Conservation (phyloP, 257 asterid species). For the Solanum chiquidenum region DNA sequence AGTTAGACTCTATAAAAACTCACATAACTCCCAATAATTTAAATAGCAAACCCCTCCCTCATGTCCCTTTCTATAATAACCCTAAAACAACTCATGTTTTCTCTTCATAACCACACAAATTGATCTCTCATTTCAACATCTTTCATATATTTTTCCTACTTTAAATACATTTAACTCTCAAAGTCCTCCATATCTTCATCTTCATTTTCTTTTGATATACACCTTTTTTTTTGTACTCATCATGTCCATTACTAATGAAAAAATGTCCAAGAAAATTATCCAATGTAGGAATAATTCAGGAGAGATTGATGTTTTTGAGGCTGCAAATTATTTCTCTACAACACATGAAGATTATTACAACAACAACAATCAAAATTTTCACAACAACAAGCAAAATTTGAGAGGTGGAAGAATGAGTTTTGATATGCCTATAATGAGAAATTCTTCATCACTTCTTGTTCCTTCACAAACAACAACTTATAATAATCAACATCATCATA, state of each 20-base stretch:
- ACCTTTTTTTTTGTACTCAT: not conserved
- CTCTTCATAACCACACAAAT: conserved; percentile 19
- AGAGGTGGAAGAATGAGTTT: conserved; percentile 48
- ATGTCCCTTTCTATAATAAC: not conserved
- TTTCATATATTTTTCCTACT: not conserved
- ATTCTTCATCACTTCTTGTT: conserved; percentile 9
- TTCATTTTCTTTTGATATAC: not conserved
- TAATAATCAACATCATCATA: not conserved
- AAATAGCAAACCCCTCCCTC: not conserved
- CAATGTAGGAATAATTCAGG: conserved; percentile 51
- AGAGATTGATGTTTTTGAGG: conserved; percentile 83
- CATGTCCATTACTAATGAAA: conserved; percentile 28
- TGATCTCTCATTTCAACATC: not conserved
- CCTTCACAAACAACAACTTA: conserved; percentile 3
- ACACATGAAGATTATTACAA: conserved; percentile 20
- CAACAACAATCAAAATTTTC: not conserved
- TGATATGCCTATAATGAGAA: conserved; percentile 33
- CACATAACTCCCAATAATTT: conserved; percentile 28
- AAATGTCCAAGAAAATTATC: conserved; percentile 25
- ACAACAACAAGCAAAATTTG: conserved; percentile 2
- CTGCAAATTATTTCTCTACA: conserved; percentile 61
- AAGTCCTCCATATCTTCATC: not conserved
- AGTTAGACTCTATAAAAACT: conserved; percentile 4
- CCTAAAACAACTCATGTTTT: not conserved
- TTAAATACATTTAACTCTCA: not conserved